Evolutionary conservation across 2,329 filamentous ascomycete species (phyloP), one percentile per base, ranked within the genome.

Genomic region (Thielaviopsis musarum): DNA sequence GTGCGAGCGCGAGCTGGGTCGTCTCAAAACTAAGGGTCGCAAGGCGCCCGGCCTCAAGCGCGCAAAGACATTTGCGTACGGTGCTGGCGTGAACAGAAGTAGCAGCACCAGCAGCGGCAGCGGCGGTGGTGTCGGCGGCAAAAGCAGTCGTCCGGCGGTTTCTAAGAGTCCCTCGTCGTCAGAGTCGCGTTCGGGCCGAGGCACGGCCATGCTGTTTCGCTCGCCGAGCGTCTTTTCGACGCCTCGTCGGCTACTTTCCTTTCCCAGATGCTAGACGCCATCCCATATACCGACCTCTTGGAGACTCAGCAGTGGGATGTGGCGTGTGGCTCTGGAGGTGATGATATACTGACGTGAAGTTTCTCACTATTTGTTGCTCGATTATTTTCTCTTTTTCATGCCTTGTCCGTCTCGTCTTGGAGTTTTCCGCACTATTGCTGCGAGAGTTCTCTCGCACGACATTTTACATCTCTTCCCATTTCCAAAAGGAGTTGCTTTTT

Each of bases 41-140:
- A 86, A 87, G 65, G 93, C 91, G 67, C 60, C 63, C 22, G 38
- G 56, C 12, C 77, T 98, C 60, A 81, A 82, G 69, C 83, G 93
- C 64, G 90, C 93, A 34, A 87, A 93, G 71, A 98, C 93, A 1
- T 98, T 93, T 75, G 91, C 93, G 28, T 97, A 96, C 72, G 93
- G 91, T 21, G 56, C 63, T n/a, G 56, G 59, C 19, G 41, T 52
- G 6, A 34, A 45, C 15, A 45, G 38, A 45, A 45, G 10, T 13
- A 45, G 15, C 38, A 45, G 22, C 26, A 6, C 15, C 26, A 19
- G 22, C 19, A 22, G 13, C n/a, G 51, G 30, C 4, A 7, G 5
- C 10, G 30, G 30, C 30, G 6, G 30, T 12, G 30, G 30, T 34
- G 30, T n/a, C n/a, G 49, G 30, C 9, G 56, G 26, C 24, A 52